These are phyloP conservation scores for Penicillium atrosanguineum DNA, from an alignment of 495 filamentous ascomycete genomes.

Conservation along the genomic window DNA sequence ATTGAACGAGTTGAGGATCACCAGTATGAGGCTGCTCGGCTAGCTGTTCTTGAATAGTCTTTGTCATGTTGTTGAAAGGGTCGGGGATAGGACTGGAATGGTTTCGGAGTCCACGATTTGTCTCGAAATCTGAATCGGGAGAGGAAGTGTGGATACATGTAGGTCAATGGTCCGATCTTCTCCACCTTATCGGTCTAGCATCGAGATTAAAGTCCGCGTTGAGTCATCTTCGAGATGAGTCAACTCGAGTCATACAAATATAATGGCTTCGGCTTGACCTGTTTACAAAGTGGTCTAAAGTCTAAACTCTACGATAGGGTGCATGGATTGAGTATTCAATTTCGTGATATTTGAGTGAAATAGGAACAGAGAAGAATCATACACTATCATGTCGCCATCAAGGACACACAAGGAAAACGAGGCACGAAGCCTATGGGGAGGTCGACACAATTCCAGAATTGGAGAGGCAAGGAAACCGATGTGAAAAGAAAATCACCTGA, in stretches of 20 bases:
- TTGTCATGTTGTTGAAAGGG: constrained; percentile 9
- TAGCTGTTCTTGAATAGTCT: constrained; percentile 31
- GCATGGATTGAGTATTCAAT: constrained; percentile 1
- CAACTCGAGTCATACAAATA: background rate
- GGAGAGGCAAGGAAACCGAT: constrained; percentile 3
- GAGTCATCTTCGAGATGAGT: background rate
- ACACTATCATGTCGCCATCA: constrained; percentile 30
- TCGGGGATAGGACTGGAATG: background rate
- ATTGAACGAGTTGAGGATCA: constrained; percentile 18
- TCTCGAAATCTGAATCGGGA: background rate
- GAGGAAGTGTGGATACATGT: background rate
- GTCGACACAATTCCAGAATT: constrained; percentile 20
- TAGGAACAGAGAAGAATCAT: constrained; percentile 25
- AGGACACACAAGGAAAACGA: constrained; percentile 21
- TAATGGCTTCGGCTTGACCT: background rate
- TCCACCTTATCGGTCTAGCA: background rate
- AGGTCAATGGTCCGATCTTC: background rate
- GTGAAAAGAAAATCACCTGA: background rate
- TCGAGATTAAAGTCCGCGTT: background rate
- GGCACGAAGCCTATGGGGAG: constrained; percentile 5
- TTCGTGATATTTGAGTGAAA: constrained; percentile 10
- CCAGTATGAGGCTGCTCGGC: background rate
- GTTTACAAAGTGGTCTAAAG: background rate
- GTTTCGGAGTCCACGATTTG: background rate
- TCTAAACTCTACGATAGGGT: background rate